A percentile compares a stretch with the other conserved stretches of the same genome.
Conservation (phyloP, 2,329 filamentous ascomycete species). For the Xylariaceae sp. region DNA sequence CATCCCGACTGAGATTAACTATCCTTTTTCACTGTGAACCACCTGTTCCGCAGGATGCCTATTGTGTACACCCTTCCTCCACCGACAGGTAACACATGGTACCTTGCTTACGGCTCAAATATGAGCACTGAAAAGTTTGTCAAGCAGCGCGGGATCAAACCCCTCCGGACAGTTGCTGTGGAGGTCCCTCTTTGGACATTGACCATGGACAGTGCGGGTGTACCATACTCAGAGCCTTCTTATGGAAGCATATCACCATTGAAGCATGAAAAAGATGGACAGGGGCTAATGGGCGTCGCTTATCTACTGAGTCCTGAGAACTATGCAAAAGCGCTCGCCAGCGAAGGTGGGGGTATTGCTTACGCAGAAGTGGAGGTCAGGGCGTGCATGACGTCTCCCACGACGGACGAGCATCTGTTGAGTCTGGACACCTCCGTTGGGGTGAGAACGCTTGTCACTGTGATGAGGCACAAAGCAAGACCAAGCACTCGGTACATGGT, state of each 20-base stretch:
- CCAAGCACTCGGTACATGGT: slow-evolving; percentile 12
- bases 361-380: slow-evolving; percentile 7
- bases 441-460: slow-evolving; percentile 2
- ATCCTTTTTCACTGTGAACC: too few relatives aligned
- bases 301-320: slow-evolving; percentile 7
- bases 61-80: background rate
- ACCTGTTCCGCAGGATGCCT: slow-evolving; percentile 1
- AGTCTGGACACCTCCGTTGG: background rate
- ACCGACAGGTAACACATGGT: slow-evolving; percentile 5
- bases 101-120: slow-evolving; percentile 15
- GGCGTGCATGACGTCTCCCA: background rate
- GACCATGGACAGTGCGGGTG: slow-evolving; percentile 9
- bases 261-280: background rate
- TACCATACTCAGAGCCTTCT: slow-evolving; percentile 13
- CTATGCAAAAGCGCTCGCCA: slow-evolving; percentile 7
- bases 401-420: background rate
- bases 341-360: slow-evolving; percentile 13
- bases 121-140: slow-evolving; percentile 9
- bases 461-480: slow-evolving; percentile 4
- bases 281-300: slow-evolving; percentile 7
- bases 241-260: slow-evolving; percentile 5
- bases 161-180: background rate
- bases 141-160: slow-evolving; percentile 5
- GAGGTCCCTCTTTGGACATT: slow-evolving; percentile 1
- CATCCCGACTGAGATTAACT: too few relatives aligned